Base-by-base conservation (phyloP, 169 alveolate genomes). In the Plasmodium yoelii region DNA sequence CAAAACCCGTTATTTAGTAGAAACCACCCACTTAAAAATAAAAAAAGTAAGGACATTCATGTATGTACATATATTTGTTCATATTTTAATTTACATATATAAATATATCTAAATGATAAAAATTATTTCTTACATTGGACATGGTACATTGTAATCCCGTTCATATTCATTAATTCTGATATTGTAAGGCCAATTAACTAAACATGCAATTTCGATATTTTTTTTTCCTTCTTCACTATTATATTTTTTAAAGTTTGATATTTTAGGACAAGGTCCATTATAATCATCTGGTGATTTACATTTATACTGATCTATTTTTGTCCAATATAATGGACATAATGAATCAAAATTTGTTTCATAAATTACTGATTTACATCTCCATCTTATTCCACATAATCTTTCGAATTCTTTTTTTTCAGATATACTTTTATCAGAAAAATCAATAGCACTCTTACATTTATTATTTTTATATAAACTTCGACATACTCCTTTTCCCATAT, bases 101-200 rank as follows among this genome's bases (percentile, higher is more conserved):
- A 64, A 10, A 19, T 18, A 46, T 42, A 12, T 3, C 59, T 13
- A 51, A 4, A 12, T 13, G 22, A 51, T 3, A 51, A 51, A 0
- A 51, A 51, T 65, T 49, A n/a, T 7, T 65, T 47, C 28, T 72
- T 75, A 77, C 88, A 77, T 77, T 67, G 88, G 88, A 19, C 88
- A 77, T 18, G 71, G 70, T 8, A 44, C 49, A 39, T 46, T 28
- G 75, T 77, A 77, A 51, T 77, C 77, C 51, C 88, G 13, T 49
- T 77, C 68, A 46, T 64, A 51, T 44, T 61, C 70, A 47, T 77
- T 77, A 1, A 49, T 70, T 22, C 22, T 51, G 34, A 77, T 44
- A 42, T 34, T 46, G 72, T 77, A 77, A 13, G 88, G 88, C 88
- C 88, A 77, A 51, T 77, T 77, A 15, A 77, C 88, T 28, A 77